Conservation (phyloP, 139 green algal genomes). For the Pycnococcus provasolii region DNA sequence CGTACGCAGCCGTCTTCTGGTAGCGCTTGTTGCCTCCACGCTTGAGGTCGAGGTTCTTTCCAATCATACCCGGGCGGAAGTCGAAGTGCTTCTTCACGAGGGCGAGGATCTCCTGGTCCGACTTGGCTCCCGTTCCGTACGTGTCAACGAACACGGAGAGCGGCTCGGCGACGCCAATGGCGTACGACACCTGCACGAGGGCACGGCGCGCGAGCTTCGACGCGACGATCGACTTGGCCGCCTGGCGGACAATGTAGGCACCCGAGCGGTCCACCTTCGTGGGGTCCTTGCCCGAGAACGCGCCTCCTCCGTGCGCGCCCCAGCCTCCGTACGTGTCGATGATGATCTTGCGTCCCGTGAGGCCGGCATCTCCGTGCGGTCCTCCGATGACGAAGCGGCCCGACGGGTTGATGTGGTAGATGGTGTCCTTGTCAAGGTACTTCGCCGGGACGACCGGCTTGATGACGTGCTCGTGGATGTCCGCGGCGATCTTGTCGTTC, state of each 20-base stretch:
- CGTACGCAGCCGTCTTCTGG: slow-evolving; percentile 91
- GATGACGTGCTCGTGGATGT: slow-evolving; percentile 97
- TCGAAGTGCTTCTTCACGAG: slow-evolving; percentile 80
- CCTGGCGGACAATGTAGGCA: slow-evolving; percentile 97
- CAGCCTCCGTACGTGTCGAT: slow-evolving; percentile 99
- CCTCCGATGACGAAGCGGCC: slow-evolving; percentile 96
- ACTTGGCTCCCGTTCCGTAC: slow-evolving; percentile 85
- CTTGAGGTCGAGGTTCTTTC: slow-evolving; percentile 82
- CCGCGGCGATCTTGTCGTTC: slow-evolving; percentile 89
- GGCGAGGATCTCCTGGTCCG: slow-evolving; percentile 81
- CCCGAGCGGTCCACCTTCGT: slow-evolving; percentile 77
- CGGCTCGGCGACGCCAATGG: slow-evolving; percentile 91
- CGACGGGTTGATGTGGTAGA: slow-evolving; percentile 98
- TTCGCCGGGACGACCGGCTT: slow-evolving; percentile 92
- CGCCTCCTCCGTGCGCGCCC: slow-evolving; percentile 94
- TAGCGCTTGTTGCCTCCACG: slow-evolving; percentile 73
- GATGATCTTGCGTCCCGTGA: slow-evolving; percentile 99
- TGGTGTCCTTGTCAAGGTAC: slow-evolving; percentile 98
- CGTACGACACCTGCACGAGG: slow-evolving; percentile 84
- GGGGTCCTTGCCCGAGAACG: slow-evolving; percentile 92
- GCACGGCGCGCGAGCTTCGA: slow-evolving; percentile 67
- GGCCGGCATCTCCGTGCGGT: slow-evolving; percentile 90
- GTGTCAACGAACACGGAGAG: slow-evolving; percentile 95
- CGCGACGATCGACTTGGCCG: slow-evolving; percentile 93
- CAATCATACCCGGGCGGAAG: slow-evolving; percentile 89